Conservation (phyloP, 2,329 filamentous ascomycete species). For the Pseudogymnoascus sp. region DNA sequence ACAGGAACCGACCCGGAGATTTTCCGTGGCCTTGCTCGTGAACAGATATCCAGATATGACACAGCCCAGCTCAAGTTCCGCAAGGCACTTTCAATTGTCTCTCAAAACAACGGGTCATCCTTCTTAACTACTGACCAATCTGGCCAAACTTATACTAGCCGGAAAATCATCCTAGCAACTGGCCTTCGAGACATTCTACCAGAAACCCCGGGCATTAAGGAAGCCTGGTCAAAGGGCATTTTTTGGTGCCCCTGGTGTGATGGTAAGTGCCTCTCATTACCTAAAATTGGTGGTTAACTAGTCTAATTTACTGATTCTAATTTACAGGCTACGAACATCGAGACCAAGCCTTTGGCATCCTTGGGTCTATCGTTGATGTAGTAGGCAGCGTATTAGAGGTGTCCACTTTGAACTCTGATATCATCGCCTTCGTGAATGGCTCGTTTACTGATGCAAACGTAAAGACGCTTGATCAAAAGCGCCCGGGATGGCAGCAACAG, state of each 20-base stretch:
- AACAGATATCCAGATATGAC: slow-evolving; percentile 42
- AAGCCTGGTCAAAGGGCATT: slow-evolving; percentile 51
- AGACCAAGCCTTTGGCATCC: slow-evolving; percentile 47
- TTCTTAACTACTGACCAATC: slow-evolving; percentile 36
- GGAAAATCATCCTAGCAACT: slow-evolving; percentile 46
- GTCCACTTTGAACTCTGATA: slow-evolving; percentile 44
- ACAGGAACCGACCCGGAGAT: slow-evolving; percentile 27
- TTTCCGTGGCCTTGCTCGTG: slow-evolving; percentile 26
- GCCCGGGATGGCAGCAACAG: slow-evolving; percentile 40
- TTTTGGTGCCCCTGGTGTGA: slow-evolving; percentile 61
- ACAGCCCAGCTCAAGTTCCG: slow-evolving; percentile 43
- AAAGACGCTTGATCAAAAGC: slow-evolving; percentile 29
- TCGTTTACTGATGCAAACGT: slow-evolving; percentile 41
- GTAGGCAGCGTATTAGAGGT: slow-evolving; percentile 42
- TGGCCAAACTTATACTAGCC: slow-evolving; percentile 33
- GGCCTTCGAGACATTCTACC: slow-evolving; percentile 44
- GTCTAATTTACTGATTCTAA: slow-evolving; percentile 10
- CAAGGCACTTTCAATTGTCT: slow-evolving; percentile 35
- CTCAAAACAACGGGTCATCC: slow-evolving; percentile 31
- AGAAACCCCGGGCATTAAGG: slow-evolving; percentile 42
- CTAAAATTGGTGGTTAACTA: background rate
- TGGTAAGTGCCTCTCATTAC: slow-evolving; percentile 20
- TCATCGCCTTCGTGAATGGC: slow-evolving; percentile 39
- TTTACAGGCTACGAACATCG: slow-evolving; percentile 44
- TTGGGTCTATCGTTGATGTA: slow-evolving; percentile 38